phyloP scores from a whole-genome alignment of 2,329 filamentous ascomycete genomes.

The Moelleriella libera region DNA sequence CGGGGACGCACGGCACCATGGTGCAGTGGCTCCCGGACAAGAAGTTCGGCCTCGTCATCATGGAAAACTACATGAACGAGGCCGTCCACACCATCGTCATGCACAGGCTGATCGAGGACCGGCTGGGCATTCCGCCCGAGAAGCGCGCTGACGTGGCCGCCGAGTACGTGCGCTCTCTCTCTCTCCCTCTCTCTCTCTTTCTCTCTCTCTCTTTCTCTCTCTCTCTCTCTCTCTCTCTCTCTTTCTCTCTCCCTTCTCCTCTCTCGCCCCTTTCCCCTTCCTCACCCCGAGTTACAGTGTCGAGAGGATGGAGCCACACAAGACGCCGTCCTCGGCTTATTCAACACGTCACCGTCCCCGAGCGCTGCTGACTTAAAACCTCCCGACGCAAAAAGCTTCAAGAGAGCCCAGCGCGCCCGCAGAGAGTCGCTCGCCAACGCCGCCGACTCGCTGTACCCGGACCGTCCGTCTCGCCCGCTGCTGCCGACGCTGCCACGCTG shows the following conservation, averaged over 20 bases:
- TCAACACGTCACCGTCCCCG: too few relatives aligned
- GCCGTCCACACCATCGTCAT: conserved; percentile 10
- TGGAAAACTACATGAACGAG: conserved; percentile 24
- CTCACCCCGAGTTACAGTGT: too few relatives aligned
- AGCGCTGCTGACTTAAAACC: too few relatives aligned
- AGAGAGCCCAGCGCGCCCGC: neutral
- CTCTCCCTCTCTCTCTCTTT: too few relatives aligned
- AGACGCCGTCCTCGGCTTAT: too few relatives aligned
- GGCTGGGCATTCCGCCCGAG: conserved; percentile 8
- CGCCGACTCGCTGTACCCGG: neutral
- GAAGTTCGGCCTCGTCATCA: conserved; percentile 5
- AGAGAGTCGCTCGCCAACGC: neutral
- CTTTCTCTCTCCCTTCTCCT: too few relatives aligned
- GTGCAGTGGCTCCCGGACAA: conserved; percentile 2
- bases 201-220: too few relatives aligned
- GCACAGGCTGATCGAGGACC: conserved; percentile 16
- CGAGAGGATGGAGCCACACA: too few relatives aligned
- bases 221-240: too few relatives aligned
- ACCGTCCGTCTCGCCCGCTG: neutral
- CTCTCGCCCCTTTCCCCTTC: too few relatives aligned
- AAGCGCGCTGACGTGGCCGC: conserved; percentile 8
- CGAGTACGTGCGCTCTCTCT: neutral
- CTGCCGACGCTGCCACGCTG: neutral
- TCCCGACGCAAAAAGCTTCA: neutral
- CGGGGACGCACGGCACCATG: neutral